Percentiles rank a stretch among this genome's conserved stretches.
phyloP scores from a whole-genome alignment of 495 filamentous ascomycete species.

The Penicillium simplicissimum region DNA sequence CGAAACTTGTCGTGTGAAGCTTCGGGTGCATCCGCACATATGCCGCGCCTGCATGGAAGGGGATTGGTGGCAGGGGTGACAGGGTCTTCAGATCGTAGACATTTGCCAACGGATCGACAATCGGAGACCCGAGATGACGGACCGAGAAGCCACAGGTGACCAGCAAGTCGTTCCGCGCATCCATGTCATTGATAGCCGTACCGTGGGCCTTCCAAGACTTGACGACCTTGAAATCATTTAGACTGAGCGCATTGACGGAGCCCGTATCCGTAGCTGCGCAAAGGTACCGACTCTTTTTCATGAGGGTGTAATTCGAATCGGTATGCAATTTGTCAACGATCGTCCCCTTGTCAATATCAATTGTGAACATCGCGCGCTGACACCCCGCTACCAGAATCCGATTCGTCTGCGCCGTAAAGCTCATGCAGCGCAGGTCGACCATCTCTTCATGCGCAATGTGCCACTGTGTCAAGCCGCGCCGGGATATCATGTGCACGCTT shows the following conservation, averaged over 20 bases:
- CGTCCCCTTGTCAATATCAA: constrained; percentile 84
- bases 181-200: constrained; percentile 88
- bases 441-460: constrained; percentile 77
- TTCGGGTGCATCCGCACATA: constrained; percentile 94
- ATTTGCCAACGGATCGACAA: constrained; percentile 87
- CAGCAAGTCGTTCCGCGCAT: constrained; percentile 85
- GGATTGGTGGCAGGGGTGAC: constrained; percentile 79
- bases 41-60: constrained; percentile 88
- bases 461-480: constrained; percentile 82
- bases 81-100: constrained; percentile 92
- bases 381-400: constrained; percentile 85
- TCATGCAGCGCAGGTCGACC: constrained; percentile 86
- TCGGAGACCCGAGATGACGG: constrained; percentile 60
- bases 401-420: constrained; percentile 81
- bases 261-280: constrained; percentile 88
- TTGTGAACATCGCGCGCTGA: constrained; percentile 82
- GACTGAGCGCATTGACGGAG: constrained; percentile 80
- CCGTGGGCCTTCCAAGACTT: constrained; percentile 88
- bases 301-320: constrained; percentile 77
- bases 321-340: constrained; percentile 73
- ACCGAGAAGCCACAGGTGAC: constrained; percentile 93
- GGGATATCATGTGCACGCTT: constrained; percentile 80
- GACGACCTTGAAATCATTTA: constrained; percentile 69
- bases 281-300: constrained; percentile 87
- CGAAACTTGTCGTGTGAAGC: constrained; percentile 88